phyloP scores from a whole-genome alignment of 1,139 yeast species.

The Diutina pseudorugosa region DNA sequence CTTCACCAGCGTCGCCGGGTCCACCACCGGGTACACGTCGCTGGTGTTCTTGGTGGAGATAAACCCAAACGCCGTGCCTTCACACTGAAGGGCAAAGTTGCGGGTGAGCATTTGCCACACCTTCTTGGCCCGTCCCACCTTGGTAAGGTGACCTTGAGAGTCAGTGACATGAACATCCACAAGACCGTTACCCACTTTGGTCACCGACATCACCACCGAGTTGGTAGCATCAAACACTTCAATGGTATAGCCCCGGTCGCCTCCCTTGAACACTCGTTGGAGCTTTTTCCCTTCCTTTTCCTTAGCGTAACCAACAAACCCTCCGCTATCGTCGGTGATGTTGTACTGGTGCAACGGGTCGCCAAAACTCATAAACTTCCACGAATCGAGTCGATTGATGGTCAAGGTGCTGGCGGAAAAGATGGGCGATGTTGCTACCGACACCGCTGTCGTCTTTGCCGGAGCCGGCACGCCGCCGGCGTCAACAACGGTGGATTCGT shows the following conservation, averaged over 20 bases:
- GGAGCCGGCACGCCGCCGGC: too few relatives aligned
- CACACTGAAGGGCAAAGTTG: neutral
- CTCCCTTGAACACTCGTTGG: neutral
- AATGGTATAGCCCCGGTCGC: neutral
- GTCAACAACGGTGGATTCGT: neutral
- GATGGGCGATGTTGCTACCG: neutral
- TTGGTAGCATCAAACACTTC: neutral
- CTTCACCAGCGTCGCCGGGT: neutral
- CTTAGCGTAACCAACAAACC: neutral
- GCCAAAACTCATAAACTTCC: constrained; percentile 2
- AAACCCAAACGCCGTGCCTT: neutral
- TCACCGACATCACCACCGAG: neutral
- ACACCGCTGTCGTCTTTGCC: neutral
- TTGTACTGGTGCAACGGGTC: constrained; percentile 2
- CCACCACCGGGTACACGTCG: neutral
- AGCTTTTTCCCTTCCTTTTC: neutral
- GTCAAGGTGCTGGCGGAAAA: neutral
- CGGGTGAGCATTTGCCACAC: neutral
- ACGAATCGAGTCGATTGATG: neutral
- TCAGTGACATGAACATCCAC: neutral
- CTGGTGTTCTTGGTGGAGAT: neutral
- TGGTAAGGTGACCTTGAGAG: neutral
- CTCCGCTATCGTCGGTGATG: neutral
- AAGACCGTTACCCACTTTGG: neutral
- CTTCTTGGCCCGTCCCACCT: neutral